Percentiles rank a stretch among this genome's conserved stretches.
phyloP scores from a whole-genome alignment of 495 filamentous ascomycete genomes.

The Xylaria intraflava region DNA sequence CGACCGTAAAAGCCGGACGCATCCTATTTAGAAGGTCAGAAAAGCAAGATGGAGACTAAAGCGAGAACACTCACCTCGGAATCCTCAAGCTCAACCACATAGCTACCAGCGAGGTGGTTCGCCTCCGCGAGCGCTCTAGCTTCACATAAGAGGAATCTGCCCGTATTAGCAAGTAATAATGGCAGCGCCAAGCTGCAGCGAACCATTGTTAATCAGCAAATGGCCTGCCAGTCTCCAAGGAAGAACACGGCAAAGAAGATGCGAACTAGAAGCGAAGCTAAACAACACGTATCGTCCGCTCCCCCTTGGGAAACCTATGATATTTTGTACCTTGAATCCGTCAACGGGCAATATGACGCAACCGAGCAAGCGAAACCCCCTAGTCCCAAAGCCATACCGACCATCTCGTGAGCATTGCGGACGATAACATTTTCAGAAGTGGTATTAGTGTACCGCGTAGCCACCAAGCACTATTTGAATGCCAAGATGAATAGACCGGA shows the following conservation, averaged over 20 bases:
- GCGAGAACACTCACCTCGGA: constrained; percentile 24
- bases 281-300: not conserved
- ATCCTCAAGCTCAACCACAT: constrained; percentile 45
- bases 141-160: constrained; percentile 22
- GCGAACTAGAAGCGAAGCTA: constrained; percentile 7
- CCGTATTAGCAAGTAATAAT: constrained; percentile 31
- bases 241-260: constrained; percentile 6
- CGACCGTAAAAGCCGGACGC: constrained; percentile 31
- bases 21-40: constrained; percentile 31
- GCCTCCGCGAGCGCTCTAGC: constrained; percentile 15
- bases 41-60: constrained; percentile 9
- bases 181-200: constrained; percentile 24
- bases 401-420: not conserved
- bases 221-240: not conserved
- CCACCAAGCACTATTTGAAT: too few relatives aligned
- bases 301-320: not conserved
- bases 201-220: constrained; percentile 17
- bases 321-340: constrained; percentile 3
- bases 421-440: too few relatives aligned
- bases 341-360: not conserved
- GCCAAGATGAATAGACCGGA: not conserved
- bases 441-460: too few relatives aligned
- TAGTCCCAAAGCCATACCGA: not conserved
- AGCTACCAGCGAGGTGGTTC: constrained; percentile 34
- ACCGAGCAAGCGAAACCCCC: not conserved